These are phyloP conservation scores for Aspergillus pseudoviridinutans DNA, from an alignment of 2,329 filamentous ascomycete species.

Conservation along the genomic window DNA sequence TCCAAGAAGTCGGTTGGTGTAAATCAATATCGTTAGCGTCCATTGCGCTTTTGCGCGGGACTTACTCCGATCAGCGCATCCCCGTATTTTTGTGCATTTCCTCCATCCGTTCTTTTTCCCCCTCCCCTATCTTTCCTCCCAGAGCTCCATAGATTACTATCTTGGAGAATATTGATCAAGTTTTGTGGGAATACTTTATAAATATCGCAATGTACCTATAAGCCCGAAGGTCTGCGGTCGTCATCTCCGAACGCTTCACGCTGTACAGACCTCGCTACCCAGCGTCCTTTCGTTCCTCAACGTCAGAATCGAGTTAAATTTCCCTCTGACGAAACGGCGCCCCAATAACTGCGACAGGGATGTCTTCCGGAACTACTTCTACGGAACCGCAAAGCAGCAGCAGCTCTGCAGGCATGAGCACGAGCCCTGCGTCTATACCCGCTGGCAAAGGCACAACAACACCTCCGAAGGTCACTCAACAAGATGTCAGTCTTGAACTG, in stretches of 20 bases:
- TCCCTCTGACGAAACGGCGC: not conserved
- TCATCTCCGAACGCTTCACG: not conserved
- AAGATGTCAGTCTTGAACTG: slow-evolving; percentile 36
- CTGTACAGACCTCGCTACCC: not conserved
- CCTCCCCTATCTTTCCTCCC: not conserved
- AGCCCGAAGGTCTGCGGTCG: not conserved
- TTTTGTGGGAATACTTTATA: not conserved
- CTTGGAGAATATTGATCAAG: not conserved
- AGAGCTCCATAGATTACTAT: not conserved
- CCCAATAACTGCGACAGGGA: slow-evolving; percentile 3
- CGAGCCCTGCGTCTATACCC: slow-evolving; percentile 21
- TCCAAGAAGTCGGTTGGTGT: not conserved
- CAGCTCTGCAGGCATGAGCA: slow-evolving; percentile 20
- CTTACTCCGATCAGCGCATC: not conserved
- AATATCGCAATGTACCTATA: not conserved
- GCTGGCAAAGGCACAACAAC: slow-evolving; percentile 30
- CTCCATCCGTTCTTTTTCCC: not conserved
- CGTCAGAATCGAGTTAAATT: not conserved
- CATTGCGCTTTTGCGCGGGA: not conserved
- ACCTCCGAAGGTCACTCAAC: slow-evolving; percentile 29
- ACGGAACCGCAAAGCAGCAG: slow-evolving; percentile 20
- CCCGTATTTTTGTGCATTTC: not conserved
- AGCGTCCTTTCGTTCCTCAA: not conserved
- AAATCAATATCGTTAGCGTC: not conserved
- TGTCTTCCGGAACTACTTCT: slow-evolving; percentile 27